Percentiles rank a stretch among this genome's conserved stretches.
Evolutionary conservation across 805 yeast genomes (phyloP).

Genomic region (Teunomyces lycoperdinae): DNA sequence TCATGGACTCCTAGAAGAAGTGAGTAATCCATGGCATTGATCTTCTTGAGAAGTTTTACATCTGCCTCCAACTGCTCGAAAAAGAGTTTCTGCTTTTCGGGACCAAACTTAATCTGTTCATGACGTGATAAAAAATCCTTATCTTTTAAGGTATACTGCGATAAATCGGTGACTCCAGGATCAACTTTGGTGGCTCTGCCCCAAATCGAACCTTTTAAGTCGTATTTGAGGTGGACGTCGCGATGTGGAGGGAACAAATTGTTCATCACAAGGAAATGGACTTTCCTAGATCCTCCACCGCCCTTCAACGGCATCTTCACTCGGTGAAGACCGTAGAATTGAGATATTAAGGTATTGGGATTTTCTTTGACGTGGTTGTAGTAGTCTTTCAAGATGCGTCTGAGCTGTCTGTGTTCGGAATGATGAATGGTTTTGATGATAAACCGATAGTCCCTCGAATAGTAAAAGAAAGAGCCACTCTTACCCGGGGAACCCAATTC

Average conservation of each 20-base stretch:
- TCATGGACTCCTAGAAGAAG: conserved; percentile 86
- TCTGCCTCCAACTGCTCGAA: conserved; percentile 72
- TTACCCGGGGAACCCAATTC: conserved; percentile 96
- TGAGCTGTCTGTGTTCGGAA: conserved; percentile 81
- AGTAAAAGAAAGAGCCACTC: conserved; percentile 94
- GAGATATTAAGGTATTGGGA: conserved; percentile 89
- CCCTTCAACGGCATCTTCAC: conserved; percentile 76
- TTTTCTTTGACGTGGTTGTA: conserved; percentile 75
- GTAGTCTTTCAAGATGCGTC: conserved; percentile 71
- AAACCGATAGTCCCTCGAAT: conserved; percentile 87
- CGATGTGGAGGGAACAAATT: conserved; percentile 92
- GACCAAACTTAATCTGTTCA: conserved; percentile 71
- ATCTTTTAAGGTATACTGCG: conserved; percentile 69
- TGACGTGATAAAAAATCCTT: conserved; percentile 77
- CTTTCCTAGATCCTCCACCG: conserved; percentile 57
- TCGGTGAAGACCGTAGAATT: conserved; percentile 93
- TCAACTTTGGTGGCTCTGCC: conserved; percentile 60
- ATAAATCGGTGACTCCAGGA: conserved; percentile 21
- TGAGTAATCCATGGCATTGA: conserved; percentile 95
- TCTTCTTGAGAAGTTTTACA: conserved; percentile 63
- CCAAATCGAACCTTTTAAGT: conserved; percentile 88
- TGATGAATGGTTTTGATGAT: conserved; percentile 96
- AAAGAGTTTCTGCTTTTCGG: conserved; percentile 57
- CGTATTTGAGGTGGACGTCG: conserved; percentile 81
- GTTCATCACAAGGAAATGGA: conserved; percentile 95